phyloP scores from a whole-genome alignment of 225 moss, liverwort and hornwort species.

The Takakia lepidozioides region DNA sequence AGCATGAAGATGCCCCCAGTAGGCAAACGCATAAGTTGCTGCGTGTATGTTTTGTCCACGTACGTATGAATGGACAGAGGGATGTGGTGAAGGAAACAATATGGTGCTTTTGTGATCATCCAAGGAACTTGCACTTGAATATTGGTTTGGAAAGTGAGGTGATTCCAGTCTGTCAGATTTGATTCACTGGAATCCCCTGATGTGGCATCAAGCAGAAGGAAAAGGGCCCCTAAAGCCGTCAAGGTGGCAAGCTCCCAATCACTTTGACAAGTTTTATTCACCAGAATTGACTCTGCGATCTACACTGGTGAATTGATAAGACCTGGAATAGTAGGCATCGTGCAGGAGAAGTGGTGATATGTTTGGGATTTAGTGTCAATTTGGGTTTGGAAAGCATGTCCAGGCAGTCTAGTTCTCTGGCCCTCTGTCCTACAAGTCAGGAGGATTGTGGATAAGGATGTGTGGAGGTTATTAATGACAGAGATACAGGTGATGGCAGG shows the following conservation, averaged over 20 bases:
- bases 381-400: too few species aligned
- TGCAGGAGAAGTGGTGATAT: neutral
- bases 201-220: neutral
- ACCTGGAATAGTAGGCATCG: neutral
- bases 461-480: neutral
- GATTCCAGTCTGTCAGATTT: neutral
- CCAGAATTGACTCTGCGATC: too few species aligned
- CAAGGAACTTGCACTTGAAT: neutral
- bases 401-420: too few species aligned
- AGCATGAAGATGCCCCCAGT: constrained; percentile 37
- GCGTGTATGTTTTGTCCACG: constrained; percentile 27
- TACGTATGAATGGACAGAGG: neutral
- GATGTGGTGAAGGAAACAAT: neutral
- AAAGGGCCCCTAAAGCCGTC: too few species aligned
- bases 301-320: neutral
- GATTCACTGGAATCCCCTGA: neutral
- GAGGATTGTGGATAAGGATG: neutral
- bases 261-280: too few species aligned
- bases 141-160: neutral
- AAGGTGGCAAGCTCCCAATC: too few species aligned
- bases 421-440: too few species aligned
- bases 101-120: neutral
- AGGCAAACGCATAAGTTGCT: constrained; percentile 87
- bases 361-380: too few species aligned
- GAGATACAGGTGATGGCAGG: constrained; percentile 78